Percentiles rank a stretch among this genome's conserved stretches.
Conservation (phyloP, 257 asterid genomes). For the Eustoma russellianum region DNA sequence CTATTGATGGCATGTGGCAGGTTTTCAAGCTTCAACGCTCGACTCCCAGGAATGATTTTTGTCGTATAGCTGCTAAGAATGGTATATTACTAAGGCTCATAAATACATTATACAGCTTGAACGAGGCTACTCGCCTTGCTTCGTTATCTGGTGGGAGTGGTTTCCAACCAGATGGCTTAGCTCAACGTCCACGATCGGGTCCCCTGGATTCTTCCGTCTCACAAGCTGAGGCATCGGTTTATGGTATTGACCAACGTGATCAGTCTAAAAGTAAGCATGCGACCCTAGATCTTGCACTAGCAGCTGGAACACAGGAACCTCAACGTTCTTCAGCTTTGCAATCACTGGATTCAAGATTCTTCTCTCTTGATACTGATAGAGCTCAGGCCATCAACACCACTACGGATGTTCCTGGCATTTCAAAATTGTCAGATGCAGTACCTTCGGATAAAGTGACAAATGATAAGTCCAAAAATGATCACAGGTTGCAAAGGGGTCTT, state of each 20-base stretch:
- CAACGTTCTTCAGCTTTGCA: slow-evolving; percentile 53
- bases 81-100: slow-evolving; percentile 89
- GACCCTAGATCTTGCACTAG: too few relatives aligned
- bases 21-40: slow-evolving; percentile 95
- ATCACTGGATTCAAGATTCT: slow-evolving; percentile 58
- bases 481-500: slow-evolving; percentile 55
- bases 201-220: slow-evolving; percentile 57
- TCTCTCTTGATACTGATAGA: slow-evolving; percentile 43
- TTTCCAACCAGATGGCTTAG: slow-evolving; percentile 55
- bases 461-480: slow-evolving; percentile 51
- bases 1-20: slow-evolving; percentile 99
- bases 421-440: slow-evolving; percentile 24
- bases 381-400: slow-evolving; percentile 27
- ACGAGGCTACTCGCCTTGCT: slow-evolving; percentile 88
- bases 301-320: slow-evolving; percentile 49
- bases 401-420: slow-evolving; percentile 27
- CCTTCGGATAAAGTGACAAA: slow-evolving; percentile 30
- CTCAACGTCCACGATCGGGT: slow-evolving; percentile 67
- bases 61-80: slow-evolving; percentile 87
- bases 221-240: slow-evolving; percentile 43
- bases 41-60: slow-evolving; percentile 87
- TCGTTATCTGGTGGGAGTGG: slow-evolving; percentile 69
- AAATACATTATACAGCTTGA: slow-evolving; percentile 86
- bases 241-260: slow-evolving; percentile 65
- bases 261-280: slow-evolving; percentile 44